Evolutionary conservation across 176 grass and related monocot species (phyloP), one percentile per base, ranked within the genome.

Genomic region (Saccharum officinarum): DNA sequence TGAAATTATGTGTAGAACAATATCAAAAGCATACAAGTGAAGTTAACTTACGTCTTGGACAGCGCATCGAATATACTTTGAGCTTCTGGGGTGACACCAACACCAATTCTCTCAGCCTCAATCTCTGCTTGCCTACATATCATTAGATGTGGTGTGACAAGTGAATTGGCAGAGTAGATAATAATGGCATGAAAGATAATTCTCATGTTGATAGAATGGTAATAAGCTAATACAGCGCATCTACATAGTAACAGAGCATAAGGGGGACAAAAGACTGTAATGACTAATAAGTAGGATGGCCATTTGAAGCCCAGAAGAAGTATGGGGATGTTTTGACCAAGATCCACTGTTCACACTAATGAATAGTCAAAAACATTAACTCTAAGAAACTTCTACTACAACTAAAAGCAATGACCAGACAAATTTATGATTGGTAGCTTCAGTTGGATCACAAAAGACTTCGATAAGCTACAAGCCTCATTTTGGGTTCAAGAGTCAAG

Each of bases 31-130:
- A 81, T 10, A 81, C 37, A 90, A 64, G 45, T 69, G 75, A 79
- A 0, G 55, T 54, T 55, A 85, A 77, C 88, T 86, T 92, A 99
- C 93, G 93, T 99, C 82, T 99, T 99, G 38, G 93, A 86, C 74
- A 99, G 70, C 76, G 93, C 97, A 92, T 99, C 92, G 69, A 96
- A 99, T 88, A 99, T 91, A 80, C 84, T 85, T 91, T 99, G 97
- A 91, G 92, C 97, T 75, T 99, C 90, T 40, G 89, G 47, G 76
- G 97, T 99, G 71, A 99, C 93, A 86, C 92, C 97, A 9, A 96
- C 92, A 23, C 97, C 97, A 84, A 99, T 96, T 89, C 92, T 87
- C 84, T 92, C 97, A 0, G 93, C 93, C 82, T 92, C 97, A 77
- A 91, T 88, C 86, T 96, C 93, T 71, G 97, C 97, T 89, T 99